Conservation (phyloP, 2,329 filamentous ascomycete species). For the Dothidotthia symphoricarpi region DNA sequence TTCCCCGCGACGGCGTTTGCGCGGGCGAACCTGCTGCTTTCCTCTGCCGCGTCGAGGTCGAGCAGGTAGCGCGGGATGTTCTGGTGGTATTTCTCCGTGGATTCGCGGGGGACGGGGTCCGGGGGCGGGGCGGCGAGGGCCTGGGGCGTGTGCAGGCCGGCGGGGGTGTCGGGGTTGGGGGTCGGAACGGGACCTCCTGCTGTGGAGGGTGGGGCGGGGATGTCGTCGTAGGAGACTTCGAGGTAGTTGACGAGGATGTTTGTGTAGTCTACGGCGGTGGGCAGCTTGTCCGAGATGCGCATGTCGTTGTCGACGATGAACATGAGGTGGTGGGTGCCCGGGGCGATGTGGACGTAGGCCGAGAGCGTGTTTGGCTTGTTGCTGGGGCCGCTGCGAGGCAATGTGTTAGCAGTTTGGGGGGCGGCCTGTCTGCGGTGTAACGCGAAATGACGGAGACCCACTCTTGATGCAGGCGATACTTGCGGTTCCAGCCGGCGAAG, state of each 20-base stretch:
- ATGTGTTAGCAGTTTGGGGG: slow-evolving; percentile 22
- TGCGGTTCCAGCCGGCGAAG: slow-evolving; percentile 95
- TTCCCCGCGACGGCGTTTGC: slow-evolving; percentile 74
- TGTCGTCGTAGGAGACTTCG: slow-evolving; percentile 79
- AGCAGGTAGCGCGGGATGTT: slow-evolving; percentile 81
- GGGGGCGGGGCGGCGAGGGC: slow-evolving; percentile 38
- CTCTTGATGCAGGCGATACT: slow-evolving; percentile 83
- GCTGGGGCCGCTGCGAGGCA: slow-evolving; percentile 38
- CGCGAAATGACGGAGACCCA: slow-evolving; percentile 53
- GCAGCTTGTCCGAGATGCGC: slow-evolving; percentile 80
- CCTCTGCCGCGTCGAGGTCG: slow-evolving; percentile 83
- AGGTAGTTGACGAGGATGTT: slow-evolving; percentile 99
- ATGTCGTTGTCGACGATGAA: slow-evolving; percentile 95
- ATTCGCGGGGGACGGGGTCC: slow-evolving; percentile 27
- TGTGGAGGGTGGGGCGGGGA: slow-evolving; percentile 37
- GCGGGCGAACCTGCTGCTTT: slow-evolving; percentile 69
- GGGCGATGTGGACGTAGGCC: slow-evolving; percentile 76
- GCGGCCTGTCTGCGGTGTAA: slow-evolving; percentile 34
- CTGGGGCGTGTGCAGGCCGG: slow-evolving; percentile 32
- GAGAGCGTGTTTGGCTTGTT: slow-evolving; percentile 62
- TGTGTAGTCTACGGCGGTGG: slow-evolving; percentile 94
- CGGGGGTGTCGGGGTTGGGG: slow-evolving; percentile 25
- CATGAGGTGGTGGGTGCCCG: slow-evolving; percentile 93
- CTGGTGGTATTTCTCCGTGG: slow-evolving; percentile 61
- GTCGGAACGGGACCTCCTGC: slow-evolving; percentile 24